Conservation (phyloP, 768 basidiomycete species). For the Tricholoma sp. region DNA sequence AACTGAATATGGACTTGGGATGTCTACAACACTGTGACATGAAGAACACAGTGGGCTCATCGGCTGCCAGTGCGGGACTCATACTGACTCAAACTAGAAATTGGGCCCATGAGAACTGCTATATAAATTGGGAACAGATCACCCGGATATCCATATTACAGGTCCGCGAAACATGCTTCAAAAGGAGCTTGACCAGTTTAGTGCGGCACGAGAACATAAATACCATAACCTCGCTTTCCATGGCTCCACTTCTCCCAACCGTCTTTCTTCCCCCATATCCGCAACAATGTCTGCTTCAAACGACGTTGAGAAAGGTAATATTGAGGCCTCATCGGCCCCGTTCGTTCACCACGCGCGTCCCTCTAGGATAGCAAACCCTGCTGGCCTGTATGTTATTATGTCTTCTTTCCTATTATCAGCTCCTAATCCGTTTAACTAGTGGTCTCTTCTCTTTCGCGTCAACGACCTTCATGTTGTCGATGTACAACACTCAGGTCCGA, state of each 20-base stretch:
- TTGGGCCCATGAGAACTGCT: too few relatives aligned
- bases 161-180: not conserved
- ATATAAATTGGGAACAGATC: too few relatives aligned
- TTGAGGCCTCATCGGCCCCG: slow-evolving; percentile 22
- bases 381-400: slow-evolving; percentile 37
- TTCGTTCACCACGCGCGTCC: slow-evolving; percentile 21
- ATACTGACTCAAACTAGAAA: too few relatives aligned
- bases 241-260: not conserved
- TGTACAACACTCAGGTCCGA: slow-evolving; percentile 64
- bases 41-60: too few relatives aligned
- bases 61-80: too few relatives aligned
- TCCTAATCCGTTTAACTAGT: slow-evolving; percentile 27
- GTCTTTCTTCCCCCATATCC: not conserved
- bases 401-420: not conserved
- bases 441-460: slow-evolving; percentile 82
- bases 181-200: not conserved
- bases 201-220: slow-evolving; percentile 1
- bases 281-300: slow-evolving; percentile 4
- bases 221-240: not conserved
- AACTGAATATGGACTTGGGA: too few relatives aligned
- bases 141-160: not conserved
- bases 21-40: too few relatives aligned
- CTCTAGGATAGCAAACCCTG: slow-evolving; percentile 53
- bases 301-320: slow-evolving; percentile 34
- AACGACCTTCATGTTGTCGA: slow-evolving; percentile 73